Conservation (phyloP, 1,284 basidiomycete species). For the Austroboletus rostrupii region DNA sequence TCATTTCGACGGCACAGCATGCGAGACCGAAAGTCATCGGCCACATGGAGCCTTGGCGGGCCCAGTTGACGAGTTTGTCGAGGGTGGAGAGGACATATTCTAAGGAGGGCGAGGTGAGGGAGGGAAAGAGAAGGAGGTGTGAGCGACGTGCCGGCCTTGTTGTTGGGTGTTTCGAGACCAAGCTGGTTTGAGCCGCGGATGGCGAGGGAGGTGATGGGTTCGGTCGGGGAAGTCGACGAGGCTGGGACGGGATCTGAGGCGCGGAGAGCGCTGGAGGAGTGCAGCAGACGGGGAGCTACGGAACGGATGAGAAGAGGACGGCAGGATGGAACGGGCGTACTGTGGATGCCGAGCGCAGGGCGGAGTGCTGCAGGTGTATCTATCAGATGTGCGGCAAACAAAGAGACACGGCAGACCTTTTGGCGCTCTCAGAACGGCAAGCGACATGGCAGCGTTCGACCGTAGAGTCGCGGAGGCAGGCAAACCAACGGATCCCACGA, state of each 20-base stretch:
- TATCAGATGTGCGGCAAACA: too few relatives aligned
- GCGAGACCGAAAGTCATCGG: slow-evolving; percentile 99
- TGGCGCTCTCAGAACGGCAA: slow-evolving; percentile 44
- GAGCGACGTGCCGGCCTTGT: slow-evolving; percentile 73
- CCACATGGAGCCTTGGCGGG: slow-evolving; percentile 97
- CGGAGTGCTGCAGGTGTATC: slow-evolving; percentile 36
- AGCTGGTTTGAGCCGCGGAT: slow-evolving; percentile 79
- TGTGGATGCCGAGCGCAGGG: slow-evolving; percentile 42
- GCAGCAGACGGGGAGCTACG: slow-evolving; percentile 52
- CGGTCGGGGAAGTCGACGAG: slow-evolving; percentile 41
- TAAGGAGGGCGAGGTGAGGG: slow-evolving; percentile 30
- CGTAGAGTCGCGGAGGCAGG: not conserved
- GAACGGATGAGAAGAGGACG: not conserved
- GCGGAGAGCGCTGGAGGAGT: slow-evolving; percentile 44
- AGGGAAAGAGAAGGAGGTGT: not conserved
- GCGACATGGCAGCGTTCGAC: slow-evolving; percentile 42
- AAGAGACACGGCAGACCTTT: slow-evolving; percentile 31
- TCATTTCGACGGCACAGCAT: slow-evolving; percentile 99
- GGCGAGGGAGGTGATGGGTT: slow-evolving; percentile 65
- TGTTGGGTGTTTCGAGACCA: slow-evolving; percentile 84
- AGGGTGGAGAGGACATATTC: slow-evolving; percentile 96
- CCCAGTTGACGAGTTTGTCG: slow-evolving; percentile 98
- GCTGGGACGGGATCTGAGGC: slow-evolving; percentile 40
- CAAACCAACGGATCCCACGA: slow-evolving; percentile 5
- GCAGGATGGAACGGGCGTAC: slow-evolving; percentile 27